Base-by-base conservation (phyloP, 2,329 filamentous ascomycete species). In the Ophiostoma himal-ulmi region DNA sequence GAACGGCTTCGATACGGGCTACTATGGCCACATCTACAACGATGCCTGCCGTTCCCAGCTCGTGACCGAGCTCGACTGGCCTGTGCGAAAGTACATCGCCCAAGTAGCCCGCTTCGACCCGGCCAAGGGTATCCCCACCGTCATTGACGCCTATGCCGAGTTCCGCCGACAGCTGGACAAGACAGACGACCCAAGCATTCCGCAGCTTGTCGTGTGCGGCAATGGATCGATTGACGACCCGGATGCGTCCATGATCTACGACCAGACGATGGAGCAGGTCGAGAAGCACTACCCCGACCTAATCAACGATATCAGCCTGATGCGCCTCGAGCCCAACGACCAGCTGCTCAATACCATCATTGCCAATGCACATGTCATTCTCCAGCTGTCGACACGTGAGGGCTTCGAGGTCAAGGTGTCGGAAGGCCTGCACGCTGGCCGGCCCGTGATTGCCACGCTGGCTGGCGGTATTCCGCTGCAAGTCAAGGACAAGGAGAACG, bases 321-420 rank as follows among this genome's bases (percentile, higher is more conserved):
- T 93, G 85, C 89, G 91, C 22, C 83, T 95, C 0, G 88, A 90
- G 0, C 90, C 91, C 37, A 91, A 89, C 13, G 92, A 95, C 75
- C 92, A 95, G 78, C 83, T 93, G 26, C 86, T 95, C 75, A 94
- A 95, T 78, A 87, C 88, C 0, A 81, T 95, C 60, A 84, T 95
- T 72, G 88, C 89, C 52, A 89, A 90, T 68, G 88, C 91, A 0
- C 86, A 89, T 70, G 86, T 93, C 8, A 89, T 89, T 0, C 84
- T 95, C 8, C 92, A 95, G 78, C 86, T 95, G 6, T 94, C 91
- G 2, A 93, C 89, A 0, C 86, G 91, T 48, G 92, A 95, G 77
- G 91, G 92, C 0, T 95, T 95, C 75, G 92, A 95, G 79, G 89
- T 95, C 75, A 95, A 95, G 79, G 91, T 95, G 5, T 93, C 90